Conservation (phyloP, 805 yeast genomes). For the Kluyveromyces nonfermentans region DNA sequence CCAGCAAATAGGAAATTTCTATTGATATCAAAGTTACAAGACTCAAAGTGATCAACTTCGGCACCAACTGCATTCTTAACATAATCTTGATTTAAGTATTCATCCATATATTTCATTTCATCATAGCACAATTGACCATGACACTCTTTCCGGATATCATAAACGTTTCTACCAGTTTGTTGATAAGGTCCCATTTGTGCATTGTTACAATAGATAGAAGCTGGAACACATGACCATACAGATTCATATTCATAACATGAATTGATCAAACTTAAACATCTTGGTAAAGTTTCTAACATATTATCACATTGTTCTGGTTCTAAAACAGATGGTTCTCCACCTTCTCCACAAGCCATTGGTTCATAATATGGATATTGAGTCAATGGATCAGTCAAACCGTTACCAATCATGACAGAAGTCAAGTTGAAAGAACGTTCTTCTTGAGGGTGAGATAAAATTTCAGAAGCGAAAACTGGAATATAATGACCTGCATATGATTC, state of each 20-base stretch:
- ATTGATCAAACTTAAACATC: slow-evolving; percentile 69
- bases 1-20: slow-evolving; percentile 77
- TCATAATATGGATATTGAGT: slow-evolving; percentile 69
- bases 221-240: slow-evolving; percentile 84
- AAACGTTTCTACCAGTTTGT: slow-evolving; percentile 81
- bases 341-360: slow-evolving; percentile 94
- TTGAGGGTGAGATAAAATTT: slow-evolving; percentile 55
- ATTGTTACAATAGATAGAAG: slow-evolving; percentile 80
- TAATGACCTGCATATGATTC: slow-evolving; percentile 94
- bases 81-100: slow-evolving; percentile 64
- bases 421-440: slow-evolving; percentile 52
- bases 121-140: slow-evolving; percentile 72
- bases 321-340: slow-evolving; percentile 73
- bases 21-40: slow-evolving; percentile 72
- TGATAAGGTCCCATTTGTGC: slow-evolving; percentile 74
- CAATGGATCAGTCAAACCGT: slow-evolving; percentile 82
- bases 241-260: slow-evolving; percentile 69
- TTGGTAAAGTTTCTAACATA: slow-evolving; percentile 59
- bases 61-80: slow-evolving; percentile 84
- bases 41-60: slow-evolving; percentile 67
- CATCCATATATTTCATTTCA: slow-evolving; percentile 64
- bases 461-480: slow-evolving; percentile 81
- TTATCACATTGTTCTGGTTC: slow-evolving; percentile 69
- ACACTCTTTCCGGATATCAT: slow-evolving; percentile 79
- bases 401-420: slow-evolving; percentile 77